Evolutionary conservation across 2,329 filamentous ascomycete genomes (phyloP).

Genomic region (Penicillium crustosum): DNA sequence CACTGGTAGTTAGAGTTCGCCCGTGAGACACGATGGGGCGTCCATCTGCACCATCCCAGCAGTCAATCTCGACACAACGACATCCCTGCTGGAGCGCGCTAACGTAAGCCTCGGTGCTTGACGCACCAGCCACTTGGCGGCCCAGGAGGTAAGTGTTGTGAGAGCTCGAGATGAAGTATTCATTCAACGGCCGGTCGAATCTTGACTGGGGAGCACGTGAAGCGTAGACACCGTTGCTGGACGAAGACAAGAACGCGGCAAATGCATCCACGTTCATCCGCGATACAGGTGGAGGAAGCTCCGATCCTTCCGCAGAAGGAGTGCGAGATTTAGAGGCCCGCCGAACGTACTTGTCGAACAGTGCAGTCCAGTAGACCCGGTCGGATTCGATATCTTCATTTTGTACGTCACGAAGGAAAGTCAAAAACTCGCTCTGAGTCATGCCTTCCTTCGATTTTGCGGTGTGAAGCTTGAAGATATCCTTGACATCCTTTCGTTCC

Average conservation of each 20-base stretch:
- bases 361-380: constrained; percentile 64
- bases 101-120: constrained; percentile 94
- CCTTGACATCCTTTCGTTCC: constrained; percentile 75
- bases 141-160: constrained; percentile 97
- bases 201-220: constrained; percentile 60
- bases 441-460: constrained; percentile 63
- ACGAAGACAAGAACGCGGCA: constrained; percentile 72
- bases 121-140: constrained; percentile 82
- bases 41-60: constrained; percentile 90
- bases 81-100: constrained; percentile 83
- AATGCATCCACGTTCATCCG: constrained; percentile 78
- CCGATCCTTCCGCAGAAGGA: constrained; percentile 41
- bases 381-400: constrained; percentile 71
- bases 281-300: constrained; percentile 44
- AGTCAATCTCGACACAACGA: constrained; percentile 95
- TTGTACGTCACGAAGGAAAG: constrained; percentile 73
- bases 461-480: constrained; percentile 66
- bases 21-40: constrained; percentile 90
- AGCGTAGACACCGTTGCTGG: constrained; percentile 67
- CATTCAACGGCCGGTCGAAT: constrained; percentile 83
- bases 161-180: constrained; percentile 97
- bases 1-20: constrained; percentile 80
- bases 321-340: constrained; percentile 53
- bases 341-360: constrained; percentile 70
- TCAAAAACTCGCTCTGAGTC: constrained; percentile 69